Base-by-base conservation (phyloP, 352 stramenopile species). In the Phytophthora cryptogea region DNA sequence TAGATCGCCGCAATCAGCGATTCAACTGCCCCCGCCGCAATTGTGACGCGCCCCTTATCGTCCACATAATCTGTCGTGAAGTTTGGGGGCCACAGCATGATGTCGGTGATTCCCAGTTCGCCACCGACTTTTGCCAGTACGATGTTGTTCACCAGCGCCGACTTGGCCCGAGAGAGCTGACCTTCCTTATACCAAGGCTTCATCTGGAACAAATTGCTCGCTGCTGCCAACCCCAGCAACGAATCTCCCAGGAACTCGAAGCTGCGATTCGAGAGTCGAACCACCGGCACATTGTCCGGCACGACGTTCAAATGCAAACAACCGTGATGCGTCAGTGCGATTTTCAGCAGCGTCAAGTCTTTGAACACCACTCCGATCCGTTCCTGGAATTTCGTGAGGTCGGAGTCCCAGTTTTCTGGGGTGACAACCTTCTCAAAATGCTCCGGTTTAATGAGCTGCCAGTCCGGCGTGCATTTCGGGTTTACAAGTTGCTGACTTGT, bases 211-310 rank as follows among this genome's bases (percentile, higher is more conserved):
- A 92, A 56, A 47, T 83, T 83, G n/a, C 69, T 76, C 4, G 86
- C 68, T 3, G 81, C 77, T 5, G 75, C 74, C 46, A 86, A 75
- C 27, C 81, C 76, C 6, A 94, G 68, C 10, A 94, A 27, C 51
- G 86, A 89, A 63, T 94, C 86, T 23, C 86, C 86, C 1, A 94
- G 68, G 53, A 90, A 93, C 63, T 94, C 86, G 20, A 94, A 65
- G 64, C 80, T 91, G 30, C 86, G 81, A 53, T 94, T 94, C 39
- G 86, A 89, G 6, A 90, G 57, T 14, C 86, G 83, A 30, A 88
- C 74, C 3, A 76, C 67, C 1, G 74, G 71, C 7, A 90, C 66
- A 14, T 66, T 53, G 0, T 59, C 27, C 0, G 70, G 66, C 27
- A 92, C 57, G 8, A 70, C 54, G 45, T 74, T 59, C 36, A 72